Evolutionary conservation across 1,284 basidiomycete species (phyloP).

Genomic region (Tilletiaria anomala): DNA sequence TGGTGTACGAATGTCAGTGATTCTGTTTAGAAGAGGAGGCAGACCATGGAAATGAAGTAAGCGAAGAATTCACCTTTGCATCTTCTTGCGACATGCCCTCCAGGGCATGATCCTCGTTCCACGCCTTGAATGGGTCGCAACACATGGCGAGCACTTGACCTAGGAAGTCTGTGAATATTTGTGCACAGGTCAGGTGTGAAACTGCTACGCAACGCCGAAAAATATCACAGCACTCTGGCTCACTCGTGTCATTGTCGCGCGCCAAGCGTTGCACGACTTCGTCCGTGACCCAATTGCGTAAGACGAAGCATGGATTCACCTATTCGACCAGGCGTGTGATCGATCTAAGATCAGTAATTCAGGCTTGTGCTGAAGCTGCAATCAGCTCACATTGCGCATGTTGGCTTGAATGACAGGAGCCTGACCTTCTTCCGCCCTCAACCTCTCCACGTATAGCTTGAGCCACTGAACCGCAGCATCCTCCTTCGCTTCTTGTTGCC

Average conservation of each 20-base stretch:
- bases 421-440: slow-evolving; percentile 9
- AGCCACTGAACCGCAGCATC: slow-evolving; percentile 17
- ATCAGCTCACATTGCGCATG: background rate
- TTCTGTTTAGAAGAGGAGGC: background rate
- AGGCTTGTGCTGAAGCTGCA: too few species aligned
- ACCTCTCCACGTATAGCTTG: slow-evolving; percentile 11
- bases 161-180: slow-evolving; percentile 7
- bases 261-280: slow-evolving; percentile 27
- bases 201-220: background rate
- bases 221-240: background rate
- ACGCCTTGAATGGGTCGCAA: slow-evolving; percentile 21
- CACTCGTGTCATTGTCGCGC: slow-evolving; percentile 20
- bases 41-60: background rate
- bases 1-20: background rate
- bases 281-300: slow-evolving; percentile 35
- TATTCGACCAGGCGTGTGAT: too few species aligned
- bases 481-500: slow-evolving; percentile 10
- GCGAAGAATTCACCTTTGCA: background rate
- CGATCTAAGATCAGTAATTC: too few species aligned
- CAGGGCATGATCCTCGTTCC: slow-evolving; percentile 8
- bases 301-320: slow-evolving; percentile 32
- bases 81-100: slow-evolving; percentile 1
- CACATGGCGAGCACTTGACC: slow-evolving; percentile 26
- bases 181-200: background rate
- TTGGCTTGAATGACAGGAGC: background rate